These are phyloP conservation scores for Trichoderma koningiopsis DNA, from an alignment of 2,329 filamentous ascomycete species.

Conservation along the genomic window DNA sequence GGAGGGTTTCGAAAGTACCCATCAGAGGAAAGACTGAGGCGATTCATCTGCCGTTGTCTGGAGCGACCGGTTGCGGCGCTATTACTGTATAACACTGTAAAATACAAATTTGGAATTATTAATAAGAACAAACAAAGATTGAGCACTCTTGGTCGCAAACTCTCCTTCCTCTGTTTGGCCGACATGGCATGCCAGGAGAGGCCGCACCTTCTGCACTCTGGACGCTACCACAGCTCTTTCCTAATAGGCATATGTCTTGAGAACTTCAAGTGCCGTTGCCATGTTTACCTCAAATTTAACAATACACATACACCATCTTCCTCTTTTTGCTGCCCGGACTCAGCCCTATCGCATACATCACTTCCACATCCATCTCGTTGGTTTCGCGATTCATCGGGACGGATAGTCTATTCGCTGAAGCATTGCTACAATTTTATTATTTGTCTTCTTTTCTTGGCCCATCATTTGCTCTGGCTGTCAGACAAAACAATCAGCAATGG, in stretches of 20 bases:
- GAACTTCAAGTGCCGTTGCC: not conserved
- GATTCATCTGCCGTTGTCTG: not conserved
- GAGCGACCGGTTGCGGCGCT: not conserved
- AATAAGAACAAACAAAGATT: not conserved
- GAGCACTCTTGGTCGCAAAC: not conserved
- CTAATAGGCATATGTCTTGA: not conserved
- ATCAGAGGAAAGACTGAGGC: slow-evolving; percentile 28
- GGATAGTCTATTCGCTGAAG: not conserved
- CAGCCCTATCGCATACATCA: not conserved
- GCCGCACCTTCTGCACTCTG: not conserved
- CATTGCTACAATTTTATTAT: not conserved
- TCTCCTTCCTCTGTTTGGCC: not conserved
- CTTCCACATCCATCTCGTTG: not conserved
- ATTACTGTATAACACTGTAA: slow-evolving; percentile 10
- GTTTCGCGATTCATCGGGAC: not conserved
- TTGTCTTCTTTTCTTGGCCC: not conserved
- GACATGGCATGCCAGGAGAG: not conserved
- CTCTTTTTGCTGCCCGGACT: not conserved
- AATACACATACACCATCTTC: not conserved
- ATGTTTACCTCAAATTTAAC: not conserved
- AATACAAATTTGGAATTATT: not conserved
- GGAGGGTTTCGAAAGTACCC: slow-evolving; percentile 56
- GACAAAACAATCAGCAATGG: slow-evolving; percentile 33
- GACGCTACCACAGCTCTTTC: not conserved
- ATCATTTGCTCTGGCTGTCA: not conserved